A percentile compares a stretch with the other conserved stretches of the same genome.
Conservation (phyloP, 306 rosid genomes). For the Herpetospermum pedunculosum region DNA sequence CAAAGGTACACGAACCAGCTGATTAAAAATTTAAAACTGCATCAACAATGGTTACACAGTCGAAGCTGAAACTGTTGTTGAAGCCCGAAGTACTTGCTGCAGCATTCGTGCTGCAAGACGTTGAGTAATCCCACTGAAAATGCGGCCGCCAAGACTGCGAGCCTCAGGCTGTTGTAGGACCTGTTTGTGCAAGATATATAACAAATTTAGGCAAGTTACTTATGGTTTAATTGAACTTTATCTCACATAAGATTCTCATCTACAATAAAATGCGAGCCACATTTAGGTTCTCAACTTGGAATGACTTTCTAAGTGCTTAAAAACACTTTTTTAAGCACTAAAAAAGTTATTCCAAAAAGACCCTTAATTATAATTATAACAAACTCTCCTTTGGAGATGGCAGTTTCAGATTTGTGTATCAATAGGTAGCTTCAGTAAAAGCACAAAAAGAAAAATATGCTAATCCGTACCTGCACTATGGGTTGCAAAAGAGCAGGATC, state of each 20-base stretch:
- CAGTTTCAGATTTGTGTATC: background rate
- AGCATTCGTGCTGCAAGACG: slow-evolving; percentile 85
- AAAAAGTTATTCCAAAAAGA: too few species aligned
- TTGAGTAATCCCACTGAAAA: slow-evolving; percentile 73
- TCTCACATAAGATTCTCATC: background rate
- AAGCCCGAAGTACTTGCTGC: slow-evolving; percentile 65
- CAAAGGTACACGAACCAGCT: background rate
- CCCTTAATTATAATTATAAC: background rate
- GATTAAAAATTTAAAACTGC: background rate
- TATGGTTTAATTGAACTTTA: background rate
- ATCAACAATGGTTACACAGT: slow-evolving; percentile 14
- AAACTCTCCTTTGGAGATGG: background rate
- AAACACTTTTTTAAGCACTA: too few species aligned
- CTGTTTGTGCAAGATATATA: slow-evolving; percentile 19
- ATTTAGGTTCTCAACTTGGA: too few species aligned
- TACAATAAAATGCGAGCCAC: background rate
- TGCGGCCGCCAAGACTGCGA: slow-evolving; percentile 57
- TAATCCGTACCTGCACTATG: slow-evolving; percentile 50
- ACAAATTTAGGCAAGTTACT: background rate
- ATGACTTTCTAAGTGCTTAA: too few species aligned
- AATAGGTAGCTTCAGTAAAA: background rate
- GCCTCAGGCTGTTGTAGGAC: slow-evolving; percentile 85
- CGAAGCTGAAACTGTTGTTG: slow-evolving; percentile 32
- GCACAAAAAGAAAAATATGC: slow-evolving; percentile 6
- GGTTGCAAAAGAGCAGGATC: slow-evolving; percentile 72